These are phyloP conservation scores for Colletotrichum sp. DNA, from an alignment of 2,329 filamentous ascomycete species.

Conservation along the genomic window DNA sequence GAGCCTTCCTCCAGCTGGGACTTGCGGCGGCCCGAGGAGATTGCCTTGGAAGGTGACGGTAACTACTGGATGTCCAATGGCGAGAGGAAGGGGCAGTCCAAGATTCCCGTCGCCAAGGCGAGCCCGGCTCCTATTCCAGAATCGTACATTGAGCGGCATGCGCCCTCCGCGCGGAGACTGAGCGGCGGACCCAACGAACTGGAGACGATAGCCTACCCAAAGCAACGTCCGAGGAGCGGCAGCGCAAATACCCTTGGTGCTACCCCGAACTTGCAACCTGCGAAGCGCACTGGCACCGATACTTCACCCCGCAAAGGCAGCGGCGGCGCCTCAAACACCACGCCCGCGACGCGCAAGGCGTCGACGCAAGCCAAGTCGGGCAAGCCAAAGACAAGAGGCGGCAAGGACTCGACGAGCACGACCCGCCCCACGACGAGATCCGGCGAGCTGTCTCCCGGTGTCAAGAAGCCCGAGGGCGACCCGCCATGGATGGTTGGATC, in stretches of 20 bases:
- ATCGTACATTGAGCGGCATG: conserved; percentile 76
- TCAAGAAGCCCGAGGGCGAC: conserved; percentile 85
- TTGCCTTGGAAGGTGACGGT: conserved; percentile 63
- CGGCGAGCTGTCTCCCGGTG: conserved; percentile 52
- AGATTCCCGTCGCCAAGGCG: conserved; percentile 84
- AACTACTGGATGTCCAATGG: conserved; percentile 57
- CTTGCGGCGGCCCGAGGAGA: conserved; percentile 78
- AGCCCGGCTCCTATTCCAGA: conserved; percentile 79
- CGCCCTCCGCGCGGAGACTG: conserved; percentile 66
- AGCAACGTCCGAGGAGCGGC: conserved; percentile 72
- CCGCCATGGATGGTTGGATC: conserved; percentile 94
- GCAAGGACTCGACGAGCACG: conserved; percentile 47
- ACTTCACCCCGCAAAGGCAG: conserved; percentile 57
- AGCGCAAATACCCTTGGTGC: conserved; percentile 62
- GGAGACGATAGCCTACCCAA: conserved; percentile 62
- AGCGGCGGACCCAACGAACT: conserved; percentile 58
- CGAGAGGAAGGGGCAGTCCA: conserved; percentile 60
- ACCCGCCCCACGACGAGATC: conserved; percentile 69
- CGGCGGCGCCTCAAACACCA: conserved; percentile 19
- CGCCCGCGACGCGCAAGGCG: conserved; percentile 47
- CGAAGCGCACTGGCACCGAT: conserved; percentile 52
- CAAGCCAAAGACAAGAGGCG: conserved; percentile 69
- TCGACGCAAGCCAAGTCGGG: conserved; percentile 48
- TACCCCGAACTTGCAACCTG: conserved; percentile 28
- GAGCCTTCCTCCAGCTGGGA: conserved; percentile 67